phyloP scores from a whole-genome alignment of 192 early-diverging fungal species.

The Backusella westeae region DNA sequence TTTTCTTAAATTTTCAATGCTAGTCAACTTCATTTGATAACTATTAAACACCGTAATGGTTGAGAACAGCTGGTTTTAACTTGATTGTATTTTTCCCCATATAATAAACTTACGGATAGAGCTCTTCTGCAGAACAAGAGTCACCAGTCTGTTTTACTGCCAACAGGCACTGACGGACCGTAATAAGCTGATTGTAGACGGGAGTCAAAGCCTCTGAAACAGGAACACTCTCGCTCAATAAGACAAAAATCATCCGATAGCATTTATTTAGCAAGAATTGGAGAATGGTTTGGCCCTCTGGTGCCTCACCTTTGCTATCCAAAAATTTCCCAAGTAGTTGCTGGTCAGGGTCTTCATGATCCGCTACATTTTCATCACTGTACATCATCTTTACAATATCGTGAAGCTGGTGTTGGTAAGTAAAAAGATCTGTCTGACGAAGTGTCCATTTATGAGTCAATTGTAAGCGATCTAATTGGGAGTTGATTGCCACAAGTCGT shows the following conservation, averaged over 20 bases:
- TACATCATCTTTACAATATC: conserved; percentile 71
- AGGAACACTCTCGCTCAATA: conserved; percentile 65
- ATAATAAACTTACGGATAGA: conserved; percentile 55
- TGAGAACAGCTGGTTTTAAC: neutral
- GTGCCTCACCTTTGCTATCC: conserved; percentile 54
- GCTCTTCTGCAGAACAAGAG: conserved; percentile 55
- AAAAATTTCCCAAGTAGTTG: conserved; percentile 47
- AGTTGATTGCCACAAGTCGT: conserved; percentile 67
- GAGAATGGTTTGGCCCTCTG: conserved; percentile 66
- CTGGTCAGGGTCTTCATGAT: neutral
- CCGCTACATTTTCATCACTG: neutral
- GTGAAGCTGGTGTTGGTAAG: conserved; percentile 69
- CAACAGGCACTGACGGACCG: conserved; percentile 62
- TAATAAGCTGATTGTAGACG: conserved; percentile 70
- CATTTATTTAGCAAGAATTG: conserved; percentile 70
- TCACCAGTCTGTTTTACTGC: conserved; percentile 67
- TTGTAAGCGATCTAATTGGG: conserved; percentile 70
- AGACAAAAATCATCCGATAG: conserved; percentile 72
- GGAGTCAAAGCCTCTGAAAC: conserved; percentile 69
- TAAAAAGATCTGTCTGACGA: conserved; percentile 73
- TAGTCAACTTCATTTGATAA: conserved; percentile 81
- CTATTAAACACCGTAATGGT: neutral
- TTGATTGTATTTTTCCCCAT: neutral
- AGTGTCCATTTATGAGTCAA: conserved; percentile 77
- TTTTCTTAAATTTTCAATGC: conserved; percentile 75